phyloP scores from a whole-genome alignment of 2,329 filamentous ascomycete genomes.

The Fusarium vanettenii region DNA sequence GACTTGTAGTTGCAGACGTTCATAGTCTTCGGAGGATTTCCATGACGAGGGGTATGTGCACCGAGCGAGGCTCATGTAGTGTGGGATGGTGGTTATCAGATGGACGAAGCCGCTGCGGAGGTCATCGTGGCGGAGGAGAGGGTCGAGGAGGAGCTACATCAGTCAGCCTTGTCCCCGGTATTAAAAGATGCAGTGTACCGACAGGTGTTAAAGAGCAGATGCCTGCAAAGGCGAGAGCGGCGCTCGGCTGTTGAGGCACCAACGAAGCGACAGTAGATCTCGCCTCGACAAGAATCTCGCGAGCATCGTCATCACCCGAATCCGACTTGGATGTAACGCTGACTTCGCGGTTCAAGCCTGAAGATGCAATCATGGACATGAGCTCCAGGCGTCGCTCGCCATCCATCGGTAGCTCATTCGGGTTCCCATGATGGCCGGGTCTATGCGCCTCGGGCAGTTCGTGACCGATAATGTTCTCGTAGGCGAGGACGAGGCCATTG shows the following conservation, averaged over 20 bases:
- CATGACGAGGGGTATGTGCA: conserved; percentile 40
- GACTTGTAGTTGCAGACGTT: conserved; percentile 28
- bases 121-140: conserved; percentile 48
- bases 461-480: conserved; percentile 51
- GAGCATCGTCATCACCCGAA: conserved; percentile 44
- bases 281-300: conserved; percentile 43
- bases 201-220: conserved; percentile 53
- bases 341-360: conserved; percentile 46
- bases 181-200: conserved; percentile 9
- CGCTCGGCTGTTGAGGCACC: conserved; percentile 42
- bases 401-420: conserved; percentile 35
- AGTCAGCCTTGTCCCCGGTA: background rate
- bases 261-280: conserved; percentile 44
- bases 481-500: conserved; percentile 48
- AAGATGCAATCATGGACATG: conserved; percentile 45
- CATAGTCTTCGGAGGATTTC: conserved; percentile 40
- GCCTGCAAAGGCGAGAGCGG: conserved; percentile 51
- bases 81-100: conserved; percentile 48
- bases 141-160: conserved; percentile 50
- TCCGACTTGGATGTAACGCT: conserved; percentile 39
- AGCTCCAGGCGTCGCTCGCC: conserved; percentile 44
- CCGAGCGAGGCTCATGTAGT: conserved; percentile 49
- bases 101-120: conserved; percentile 47
- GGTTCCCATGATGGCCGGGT: conserved; percentile 42
- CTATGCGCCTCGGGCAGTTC: conserved; percentile 49